Base-by-base conservation (phyloP, 2,329 filamentous ascomycete genomes). In the Sarocladium strictum region DNA sequence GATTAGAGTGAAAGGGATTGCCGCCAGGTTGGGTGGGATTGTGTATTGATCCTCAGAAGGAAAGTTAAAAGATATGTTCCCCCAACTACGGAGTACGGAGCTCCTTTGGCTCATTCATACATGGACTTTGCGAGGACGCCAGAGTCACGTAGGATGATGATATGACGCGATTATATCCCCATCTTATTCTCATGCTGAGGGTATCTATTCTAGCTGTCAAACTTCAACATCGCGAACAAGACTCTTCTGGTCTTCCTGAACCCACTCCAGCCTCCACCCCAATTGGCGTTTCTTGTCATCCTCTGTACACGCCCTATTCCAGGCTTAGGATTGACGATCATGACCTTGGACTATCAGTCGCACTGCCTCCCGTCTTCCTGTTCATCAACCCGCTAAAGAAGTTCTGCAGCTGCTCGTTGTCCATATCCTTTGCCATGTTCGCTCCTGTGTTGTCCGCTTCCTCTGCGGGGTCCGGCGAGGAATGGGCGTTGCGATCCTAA, bases 301-400 rank as follows among this genome's bases (percentile, higher is more conserved):
- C 14, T 55, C 21, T 56, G n/a, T n/a, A n/a, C n/a, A n/a, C n/a
- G n/a, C n/a, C n/a, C n/a, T n/a, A n/a, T n/a, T n/a, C n/a, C n/a
- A n/a, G n/a, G n/a, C n/a, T n/a, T n/a, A n/a, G n/a, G n/a, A n/a
- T n/a, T n/a, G n/a, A n/a, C n/a, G n/a, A n/a, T 54, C 19, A 59
- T 29, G 7, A 32, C 29, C 62, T 59, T 10, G 61, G 59, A 3
- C 56, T 57, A n/a, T 64, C 63, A 2, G 57, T 56, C 15, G 61
- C 56, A 24, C 43, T n/a, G n/a, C n/a, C 43, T 6, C 57, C 59
- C 12, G 59, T 65, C 52, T 78, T 77, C 58, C 77, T 74, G 61
- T 81, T 82, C 79, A 84, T 83, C 57, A 84, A 65, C 32, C 76
- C 78, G 55, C 75, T 76, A 61, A 84, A 84, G 68, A 84, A 84